A percentile compares a stretch with the other conserved stretches of the same genome.
Conservation (phyloP, 495 filamentous ascomycete genomes). For the Tuber melanosporum region DNA sequence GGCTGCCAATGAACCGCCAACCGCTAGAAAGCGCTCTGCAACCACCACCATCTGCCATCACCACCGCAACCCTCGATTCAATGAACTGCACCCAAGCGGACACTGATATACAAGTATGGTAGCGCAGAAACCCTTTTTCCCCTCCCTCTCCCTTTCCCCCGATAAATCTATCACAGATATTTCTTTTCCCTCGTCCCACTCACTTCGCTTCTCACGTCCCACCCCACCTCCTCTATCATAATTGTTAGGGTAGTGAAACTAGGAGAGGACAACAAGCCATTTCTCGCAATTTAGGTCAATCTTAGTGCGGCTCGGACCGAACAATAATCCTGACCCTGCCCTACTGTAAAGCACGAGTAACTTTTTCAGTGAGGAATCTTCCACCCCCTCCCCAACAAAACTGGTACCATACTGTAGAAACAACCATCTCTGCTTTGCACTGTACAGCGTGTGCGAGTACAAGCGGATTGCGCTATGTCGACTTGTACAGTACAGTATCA, state of each 20-base stretch:
- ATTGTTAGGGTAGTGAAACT: constrained; percentile 13
- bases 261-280: constrained; percentile 1
- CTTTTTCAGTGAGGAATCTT: not conserved
- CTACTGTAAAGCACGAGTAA: not conserved
- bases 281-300: constrained; percentile 8
- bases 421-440: not conserved
- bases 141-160: constrained; percentile 9
- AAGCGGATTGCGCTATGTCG: not conserved
- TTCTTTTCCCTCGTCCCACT: constrained; percentile 3
- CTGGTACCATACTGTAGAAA: not conserved
- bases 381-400: not conserved
- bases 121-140: constrained; percentile 17
- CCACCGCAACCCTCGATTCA: not conserved
- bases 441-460: too few species aligned
- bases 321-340: constrained; percentile 11
- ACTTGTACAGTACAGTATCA: too few species aligned
- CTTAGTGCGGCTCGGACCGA: constrained; percentile 33
- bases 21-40: not conserved
- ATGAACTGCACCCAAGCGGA: constrained; percentile 36
- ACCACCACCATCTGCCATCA: not conserved
- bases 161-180: constrained; percentile 19
- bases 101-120: constrained; percentile 18
- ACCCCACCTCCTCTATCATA: constrained; percentile 14
- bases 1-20: not conserved
- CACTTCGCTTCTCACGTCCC: constrained; percentile 16